phyloP scores from a whole-genome alignment of 164 flowering plant species.

The Kingdonia uniflora region DNA sequence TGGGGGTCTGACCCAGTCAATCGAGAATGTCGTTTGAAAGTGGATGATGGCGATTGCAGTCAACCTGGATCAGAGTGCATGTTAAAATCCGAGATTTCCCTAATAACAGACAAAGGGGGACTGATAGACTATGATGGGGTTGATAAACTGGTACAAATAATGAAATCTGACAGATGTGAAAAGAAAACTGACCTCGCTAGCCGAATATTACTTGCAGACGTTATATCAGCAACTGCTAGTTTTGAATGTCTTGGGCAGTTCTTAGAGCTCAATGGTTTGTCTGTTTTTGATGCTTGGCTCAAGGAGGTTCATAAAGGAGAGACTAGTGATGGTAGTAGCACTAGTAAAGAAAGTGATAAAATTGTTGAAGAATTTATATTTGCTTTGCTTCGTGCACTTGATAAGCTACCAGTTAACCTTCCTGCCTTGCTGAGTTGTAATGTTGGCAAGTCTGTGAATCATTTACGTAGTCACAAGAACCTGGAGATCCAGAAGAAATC shows the following conservation, averaged over 20 bases:
- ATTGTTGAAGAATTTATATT: constrained; percentile 71
- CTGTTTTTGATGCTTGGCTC: constrained; percentile 88
- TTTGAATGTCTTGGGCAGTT: constrained; percentile 66
- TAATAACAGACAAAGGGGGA: constrained; percentile 69
- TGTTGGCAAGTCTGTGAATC: constrained; percentile 87
- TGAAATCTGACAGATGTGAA: constrained; percentile 52
- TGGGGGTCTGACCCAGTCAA: constrained; percentile 55
- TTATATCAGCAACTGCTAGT: constrained; percentile 63
- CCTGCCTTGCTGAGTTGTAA: constrained; percentile 70
- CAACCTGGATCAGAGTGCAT: constrained; percentile 29
- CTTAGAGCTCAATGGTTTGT: constrained; percentile 71
- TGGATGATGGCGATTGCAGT: constrained; percentile 52
- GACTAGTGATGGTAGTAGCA: constrained; percentile 43
- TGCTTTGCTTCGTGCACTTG: constrained; percentile 80
- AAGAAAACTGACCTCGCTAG: constrained; percentile 55
- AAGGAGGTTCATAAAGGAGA: constrained; percentile 84
- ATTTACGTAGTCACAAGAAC: constrained; percentile 47
- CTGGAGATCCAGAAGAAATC: constrained; percentile 55
- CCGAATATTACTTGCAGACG: constrained; percentile 65
- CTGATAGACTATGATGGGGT: constrained; percentile 65
- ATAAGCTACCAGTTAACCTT: constrained; percentile 84
- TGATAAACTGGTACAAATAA: constrained; percentile 65
- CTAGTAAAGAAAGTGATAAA: constrained; percentile 53
- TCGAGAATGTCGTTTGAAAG: constrained; percentile 42
- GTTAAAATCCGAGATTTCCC: constrained; percentile 58